Evolutionary conservation across 805 yeast genomes (phyloP), one percentile per base, ranked within the genome.

Genomic region (Debaryomyces castellii): DNA sequence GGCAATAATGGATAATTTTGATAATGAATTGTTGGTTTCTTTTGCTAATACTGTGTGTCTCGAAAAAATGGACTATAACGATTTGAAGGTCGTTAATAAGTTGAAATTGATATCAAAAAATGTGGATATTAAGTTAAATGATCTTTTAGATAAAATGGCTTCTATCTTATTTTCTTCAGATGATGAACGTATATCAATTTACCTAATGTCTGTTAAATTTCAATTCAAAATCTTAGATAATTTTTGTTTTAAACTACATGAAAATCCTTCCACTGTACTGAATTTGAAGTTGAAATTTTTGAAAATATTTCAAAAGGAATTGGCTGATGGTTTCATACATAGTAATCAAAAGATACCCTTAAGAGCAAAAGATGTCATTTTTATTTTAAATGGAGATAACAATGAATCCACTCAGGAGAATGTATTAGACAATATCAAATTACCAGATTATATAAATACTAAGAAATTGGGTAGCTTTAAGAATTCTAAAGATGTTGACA

Each of bases 361-460:
- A 8, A 43, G 28, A 17, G 54, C 43, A 18, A 50, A 50, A n/a
- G 53, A 51, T 14, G 40, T 54, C 4, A 39, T 57, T 3, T 39
- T 44, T 5, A 42, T 24, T 12, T 47, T 49, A 5, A 49, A 30
- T 20, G 49, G 32, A 33, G 41, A 24, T 25, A 11, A 5, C 1
- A 20, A 23, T 10, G 8, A 4, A 6, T 11, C n/a, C 9, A 18
- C 14, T 9, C 24, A 27, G 25, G 49, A 46, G 1, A 67, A 67
- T 41, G 54, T 53, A 21, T 48, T 68, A 5, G 74, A 71, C 41
- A 54, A 64, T 18, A 60, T 72, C 16, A 63, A 66, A 37, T 55
- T 72, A 18, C 77, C 77, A 1, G 62, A 69, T 3, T 58, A 61
- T 37, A 65, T 72, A 12, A 62, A 72, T 48, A 69, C 70, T 2